Evolutionary conservation across 345 rosid species (phyloP).

Genomic region (Gossypium arboreum): DNA sequence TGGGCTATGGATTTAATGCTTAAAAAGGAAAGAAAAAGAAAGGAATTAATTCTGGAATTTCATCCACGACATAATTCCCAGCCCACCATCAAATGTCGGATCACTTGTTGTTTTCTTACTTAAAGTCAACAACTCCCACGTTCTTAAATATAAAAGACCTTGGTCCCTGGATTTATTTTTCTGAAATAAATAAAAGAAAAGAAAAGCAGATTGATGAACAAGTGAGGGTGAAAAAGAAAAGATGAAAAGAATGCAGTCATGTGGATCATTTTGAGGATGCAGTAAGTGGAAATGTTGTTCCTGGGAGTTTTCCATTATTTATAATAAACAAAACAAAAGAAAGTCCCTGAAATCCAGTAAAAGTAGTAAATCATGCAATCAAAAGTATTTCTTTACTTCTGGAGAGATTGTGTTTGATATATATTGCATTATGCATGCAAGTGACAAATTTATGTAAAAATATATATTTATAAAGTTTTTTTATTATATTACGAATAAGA

Average conservation of each 20-base stretch:
- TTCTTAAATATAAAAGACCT: not conserved
- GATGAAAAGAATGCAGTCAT: not conserved
- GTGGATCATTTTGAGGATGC: slow-evolving; percentile 1
- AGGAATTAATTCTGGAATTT: slow-evolving; percentile 31
- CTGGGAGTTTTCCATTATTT: too few relatives aligned
- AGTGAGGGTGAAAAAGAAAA: not conserved
- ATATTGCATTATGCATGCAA: too few relatives aligned
- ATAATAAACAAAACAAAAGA: not conserved
- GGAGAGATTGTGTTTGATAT: too few relatives aligned
- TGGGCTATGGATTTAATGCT: not conserved
- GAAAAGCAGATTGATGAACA: not conserved
- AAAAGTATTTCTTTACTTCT: not conserved
- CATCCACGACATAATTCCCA: slow-evolving; percentile 21
- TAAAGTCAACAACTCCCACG: slow-evolving; percentile 21
- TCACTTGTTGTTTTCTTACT: slow-evolving; percentile 27
- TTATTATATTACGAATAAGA: too few relatives aligned
- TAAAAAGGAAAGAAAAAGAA: slow-evolving; percentile 16
- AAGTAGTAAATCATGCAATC: slow-evolving; percentile 29
- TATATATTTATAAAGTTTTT: too few relatives aligned
- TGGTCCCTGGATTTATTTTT: too few relatives aligned
- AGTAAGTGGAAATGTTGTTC: too few relatives aligned
- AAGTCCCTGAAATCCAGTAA: slow-evolving; percentile 38
- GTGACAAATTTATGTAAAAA: too few relatives aligned
- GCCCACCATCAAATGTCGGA: slow-evolving; percentile 47
- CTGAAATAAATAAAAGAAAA: not conserved